These are phyloP conservation scores for Dactylis glomerata DNA, from an alignment of 176 grass and related monocot species.

Conservation along the genomic window DNA sequence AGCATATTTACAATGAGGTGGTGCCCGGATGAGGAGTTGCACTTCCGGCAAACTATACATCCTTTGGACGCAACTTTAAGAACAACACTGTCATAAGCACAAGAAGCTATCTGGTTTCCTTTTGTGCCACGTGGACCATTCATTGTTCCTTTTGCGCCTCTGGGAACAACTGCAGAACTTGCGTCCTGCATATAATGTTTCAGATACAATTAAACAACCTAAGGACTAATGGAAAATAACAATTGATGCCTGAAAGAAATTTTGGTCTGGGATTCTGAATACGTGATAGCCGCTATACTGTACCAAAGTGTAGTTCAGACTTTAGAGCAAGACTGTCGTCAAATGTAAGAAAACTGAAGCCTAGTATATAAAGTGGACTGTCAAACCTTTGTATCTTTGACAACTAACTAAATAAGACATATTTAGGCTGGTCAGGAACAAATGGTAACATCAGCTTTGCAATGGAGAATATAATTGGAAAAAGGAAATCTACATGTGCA, in stretches of 20 bases:
- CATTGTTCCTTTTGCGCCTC: slow-evolving; percentile 54
- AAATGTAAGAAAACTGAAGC: background rate
- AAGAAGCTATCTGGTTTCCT: background rate
- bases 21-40: background rate
- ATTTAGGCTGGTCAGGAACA: background rate
- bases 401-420: background rate
- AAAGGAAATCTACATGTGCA: no score
- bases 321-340: background rate
- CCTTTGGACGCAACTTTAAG: background rate
- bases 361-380: background rate
- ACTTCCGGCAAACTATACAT: background rate
- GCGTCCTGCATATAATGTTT: slow-evolving; percentile 44
- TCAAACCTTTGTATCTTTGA: background rate
- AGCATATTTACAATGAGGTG: slow-evolving; percentile 30
- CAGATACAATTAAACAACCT: slow-evolving; percentile 5
- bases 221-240: background rate
- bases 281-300: background rate
- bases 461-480: background rate
- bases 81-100: background rate
- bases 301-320: background rate
- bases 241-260: background rate
- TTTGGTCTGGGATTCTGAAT: background rate
- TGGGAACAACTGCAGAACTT: slow-evolving; percentile 62
- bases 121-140: slow-evolving; percentile 24
- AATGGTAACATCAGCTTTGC: background rate